A percentile compares a stretch with the other conserved stretches of the same genome.
Conservation (phyloP, 805 yeast species). For the Metschnikowia dekortorum region DNA sequence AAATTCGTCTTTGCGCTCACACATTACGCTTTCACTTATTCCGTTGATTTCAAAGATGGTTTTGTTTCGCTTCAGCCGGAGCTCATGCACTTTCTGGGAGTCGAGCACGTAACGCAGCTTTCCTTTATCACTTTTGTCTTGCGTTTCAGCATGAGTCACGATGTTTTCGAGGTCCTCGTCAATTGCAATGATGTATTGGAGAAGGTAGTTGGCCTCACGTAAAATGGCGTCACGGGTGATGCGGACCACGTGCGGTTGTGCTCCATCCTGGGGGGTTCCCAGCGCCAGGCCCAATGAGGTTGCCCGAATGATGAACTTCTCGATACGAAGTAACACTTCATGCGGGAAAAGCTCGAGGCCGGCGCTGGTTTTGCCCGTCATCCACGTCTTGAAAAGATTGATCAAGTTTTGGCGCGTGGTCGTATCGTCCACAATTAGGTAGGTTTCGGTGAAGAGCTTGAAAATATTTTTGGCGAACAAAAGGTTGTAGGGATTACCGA, state of each 20-base stretch:
- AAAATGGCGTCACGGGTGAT: constrained; percentile 28
- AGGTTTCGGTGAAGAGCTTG: constrained; percentile 35
- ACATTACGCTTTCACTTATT: constrained; percentile 27
- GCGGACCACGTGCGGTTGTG: constrained; percentile 5
- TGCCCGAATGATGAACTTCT: constrained; percentile 37
- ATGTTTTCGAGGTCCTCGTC: constrained; percentile 23
- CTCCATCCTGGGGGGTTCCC: constrained; percentile 6
- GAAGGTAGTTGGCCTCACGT: constrained; percentile 32
- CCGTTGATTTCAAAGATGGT: constrained; percentile 29
- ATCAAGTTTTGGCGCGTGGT: constrained; percentile 37
- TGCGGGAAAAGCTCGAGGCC: constrained; percentile 34
- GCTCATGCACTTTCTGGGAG: constrained; percentile 7
- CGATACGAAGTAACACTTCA: constrained; percentile 28
- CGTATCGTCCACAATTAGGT: constrained; percentile 36
- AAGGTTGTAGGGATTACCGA: constrained; percentile 41
- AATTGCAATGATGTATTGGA: constrained; percentile 31
- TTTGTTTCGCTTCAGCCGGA: constrained; percentile 23
- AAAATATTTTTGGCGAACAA: constrained; percentile 33
- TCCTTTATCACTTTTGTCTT: neutral
- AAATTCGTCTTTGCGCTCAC: constrained; percentile 22
- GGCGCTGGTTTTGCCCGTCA: constrained; percentile 28
- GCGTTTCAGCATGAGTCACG: constrained; percentile 5
- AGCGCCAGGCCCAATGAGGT: constrained; percentile 21
- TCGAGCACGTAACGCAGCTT: constrained; percentile 4
- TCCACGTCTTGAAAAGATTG: constrained; percentile 41